A percentile compares a stretch with the other conserved stretches of the same genome.
These are phyloP conservation scores for Trichoderma asperelloides DNA, from an alignment of 495 filamentous ascomycete species.

Conservation along the genomic window DNA sequence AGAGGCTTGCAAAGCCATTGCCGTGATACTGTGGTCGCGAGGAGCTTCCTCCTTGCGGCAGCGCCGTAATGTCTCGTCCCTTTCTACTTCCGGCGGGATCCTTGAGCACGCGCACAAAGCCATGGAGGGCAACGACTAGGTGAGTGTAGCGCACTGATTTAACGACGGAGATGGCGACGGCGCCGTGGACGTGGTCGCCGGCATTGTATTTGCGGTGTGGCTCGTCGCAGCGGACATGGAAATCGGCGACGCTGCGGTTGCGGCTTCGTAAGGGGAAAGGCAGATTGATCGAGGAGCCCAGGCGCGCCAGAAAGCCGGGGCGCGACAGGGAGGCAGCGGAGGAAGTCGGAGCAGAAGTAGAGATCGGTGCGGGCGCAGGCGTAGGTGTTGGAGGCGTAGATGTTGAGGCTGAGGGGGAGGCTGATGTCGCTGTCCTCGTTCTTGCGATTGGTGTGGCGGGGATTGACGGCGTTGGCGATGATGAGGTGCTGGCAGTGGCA, in stretches of 20 bases:
- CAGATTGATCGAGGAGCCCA: constrained; percentile 34
- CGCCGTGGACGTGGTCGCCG: constrained; percentile 55
- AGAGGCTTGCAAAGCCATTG: constrained; percentile 76
- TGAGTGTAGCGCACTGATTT: constrained; percentile 85
- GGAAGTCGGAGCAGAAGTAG: neutral
- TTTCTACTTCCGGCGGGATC: constrained; percentile 47
- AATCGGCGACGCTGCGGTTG: constrained; percentile 66
- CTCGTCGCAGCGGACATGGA: constrained; percentile 71
- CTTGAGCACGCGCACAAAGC: constrained; percentile 81
- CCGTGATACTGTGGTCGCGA: constrained; percentile 59
- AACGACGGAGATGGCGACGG: constrained; percentile 69
- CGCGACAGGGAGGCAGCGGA: neutral
- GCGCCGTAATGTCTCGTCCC: constrained; percentile 29
- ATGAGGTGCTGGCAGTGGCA: neutral
- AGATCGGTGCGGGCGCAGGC: neutral
- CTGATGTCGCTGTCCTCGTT: neutral
- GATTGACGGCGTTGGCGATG: neutral
- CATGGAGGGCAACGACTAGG: constrained; percentile 78
- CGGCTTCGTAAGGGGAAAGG: constrained; percentile 53
- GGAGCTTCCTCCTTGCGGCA: constrained; percentile 19
- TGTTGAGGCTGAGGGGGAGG: neutral
- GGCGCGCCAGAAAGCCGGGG: neutral
- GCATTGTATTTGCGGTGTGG: constrained; percentile 79
- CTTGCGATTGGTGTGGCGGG: neutral
- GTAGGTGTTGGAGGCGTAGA: neutral